Evolutionary conservation across 345 rosid genomes (phyloP).

Genomic region (thale cress (Arabidopsis thaliana)): TAIR10.1 NC_003074.8:23153001-23153500

Average conservation of each 20-base stretch:
- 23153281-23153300: conserved; percentile 53
- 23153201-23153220: conserved; percentile 48
- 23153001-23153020: neutral
- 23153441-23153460: conserved; percentile 16
- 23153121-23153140: conserved; percentile 94
- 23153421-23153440: neutral
- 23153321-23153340: conserved; percentile 51
- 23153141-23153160: conserved; percentile 98
- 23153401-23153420: neutral
- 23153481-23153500: conserved; percentile 22
- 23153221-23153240: conserved; percentile 7
- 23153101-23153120: conserved; percentile 99
- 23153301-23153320: conserved; percentile 60
- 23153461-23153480: conserved; percentile 7
- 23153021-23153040: neutral
- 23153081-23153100: conserved; percentile 96
- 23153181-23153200: conserved; percentile 88
- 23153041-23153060: conserved; percentile 68
- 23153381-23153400: conserved; percentile 17
- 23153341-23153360: conserved; percentile 57
- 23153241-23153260: neutral
- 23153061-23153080: conserved; percentile 82
- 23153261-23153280: conserved; percentile 56
- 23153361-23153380: conserved; percentile 46
- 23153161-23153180: conserved; percentile 93